Base-by-base conservation (phyloP, 345 rosid genomes). In the Salix brachista region DNA sequence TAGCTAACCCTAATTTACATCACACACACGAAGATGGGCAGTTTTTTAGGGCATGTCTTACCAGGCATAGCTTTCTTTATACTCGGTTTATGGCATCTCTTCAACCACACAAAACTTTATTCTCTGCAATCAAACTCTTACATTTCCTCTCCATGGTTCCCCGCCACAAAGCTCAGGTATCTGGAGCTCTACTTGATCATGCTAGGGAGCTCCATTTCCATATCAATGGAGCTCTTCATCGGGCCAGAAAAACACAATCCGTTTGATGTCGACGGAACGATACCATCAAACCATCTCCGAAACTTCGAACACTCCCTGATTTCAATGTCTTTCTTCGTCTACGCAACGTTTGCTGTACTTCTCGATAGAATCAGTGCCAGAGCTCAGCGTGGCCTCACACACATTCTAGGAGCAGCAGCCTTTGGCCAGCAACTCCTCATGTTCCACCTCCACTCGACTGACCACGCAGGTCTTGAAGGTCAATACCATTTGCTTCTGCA, bases 281-380 rank as follows among this genome's bases (percentile, higher is more conserved):
- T 93, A 42, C 97, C 97, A 21, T 85, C 92, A 26, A 86, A 85
- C 83, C 98, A 93, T 80, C 94, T 91, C 65, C 95, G 86, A 77
- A 93, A 93, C 87, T 87, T 91, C 41, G 97, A 93, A 76, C 98
- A 93, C 81, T 83, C 98, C 18, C 71, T 83, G 28, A 90, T 93
- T 56, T 88, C 94, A 44, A 6, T 87, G 75, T 76, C 95, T 74
- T 90, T 90, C 87, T 79, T 93, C 71, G 76, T 80, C 18, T 91
- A 89, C 28, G 95, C 94, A 0, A 76, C 79, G 8, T 80, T 88
- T 1, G 89, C 97, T 39, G 78, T 91, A 4, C 1, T 88, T 36
- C 84, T 93, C 11, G 98, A 91, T n/a, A 56, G 12, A n/a, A 56
- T 74, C 10, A 9, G 52, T 42, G 80, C 83, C 10, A 50, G 60